Evolutionary conservation across 1,284 basidiomycete species (phyloP), one percentile per base, ranked within the genome.

Genomic region (Marasmius oreades): DNA sequence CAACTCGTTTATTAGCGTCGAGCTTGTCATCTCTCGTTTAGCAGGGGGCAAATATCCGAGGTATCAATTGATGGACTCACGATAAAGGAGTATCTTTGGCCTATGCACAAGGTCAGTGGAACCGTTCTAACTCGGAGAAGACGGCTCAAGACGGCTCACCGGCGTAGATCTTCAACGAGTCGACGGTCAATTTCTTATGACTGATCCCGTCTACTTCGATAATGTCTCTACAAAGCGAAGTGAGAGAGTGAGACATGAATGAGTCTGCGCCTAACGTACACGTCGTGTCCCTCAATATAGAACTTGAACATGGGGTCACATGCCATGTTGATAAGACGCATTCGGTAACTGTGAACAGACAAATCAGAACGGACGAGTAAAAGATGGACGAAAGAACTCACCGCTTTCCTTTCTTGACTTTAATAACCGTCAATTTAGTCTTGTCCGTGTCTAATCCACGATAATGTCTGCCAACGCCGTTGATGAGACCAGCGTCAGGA

Each of bases 401-500:
- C 34, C 56, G 52, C 26, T 55, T 56, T 2, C 60, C 57, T n/a
- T 52, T 22, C 14, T 46, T 43, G 11, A 61, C 62, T 10, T 43
- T 62, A 44, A 76, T 58, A 18, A 79, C 65, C 26, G 26, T 28
- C 24, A 37, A 39, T n/a, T n/a, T n/a, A n/a, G n/a, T n/a, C 26
- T 28, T 46, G 3, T 12, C 39, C 14, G 22, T 20, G 39, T 8
- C n/a, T n/a, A n/a, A n/a, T 14, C 11, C 26, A 28, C n/a, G 3
- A 16, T 51, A 34, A 18, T 31, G 26, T 63, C 78, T 66, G 58
- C 75, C 75, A 18, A 65, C 62, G 0, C 75, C 75, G 51, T 77
- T 77, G 60, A 76, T 75, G 2, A 75, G 62, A 4, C 70, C 73
- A 1, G 73, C 59, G 47, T 72, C 66, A 11, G 69, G 48, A 8